phyloP scores from a whole-genome alignment of 108 stramenopile species.

The Pseudonitzschia multiseries region DNA sequence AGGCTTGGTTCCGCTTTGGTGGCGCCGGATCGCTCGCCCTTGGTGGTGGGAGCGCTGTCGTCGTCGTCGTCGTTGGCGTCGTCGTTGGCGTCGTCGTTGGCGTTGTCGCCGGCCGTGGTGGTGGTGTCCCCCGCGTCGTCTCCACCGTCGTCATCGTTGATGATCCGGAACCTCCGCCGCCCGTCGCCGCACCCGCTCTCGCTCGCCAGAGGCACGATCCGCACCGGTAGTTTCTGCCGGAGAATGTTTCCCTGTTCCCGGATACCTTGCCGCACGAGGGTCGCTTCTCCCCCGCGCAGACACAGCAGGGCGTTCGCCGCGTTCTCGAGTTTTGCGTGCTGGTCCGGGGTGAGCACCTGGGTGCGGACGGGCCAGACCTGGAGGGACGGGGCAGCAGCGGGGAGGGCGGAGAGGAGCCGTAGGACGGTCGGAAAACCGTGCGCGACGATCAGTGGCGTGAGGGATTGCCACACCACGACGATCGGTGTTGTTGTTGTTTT shows the following conservation, averaged over 20 bases:
- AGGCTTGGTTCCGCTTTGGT: not conserved
- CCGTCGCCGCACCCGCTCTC: too few relatives aligned
- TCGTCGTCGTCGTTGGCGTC: too few relatives aligned
- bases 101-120: not conserved
- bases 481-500: too few relatives aligned
- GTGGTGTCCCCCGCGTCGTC: not conserved
- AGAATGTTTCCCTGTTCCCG: constrained; percentile 36
- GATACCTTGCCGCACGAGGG: constrained; percentile 43
- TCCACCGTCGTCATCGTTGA: not conserved
- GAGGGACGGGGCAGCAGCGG: constrained; percentile 12
- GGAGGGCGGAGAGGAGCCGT: constrained; percentile 23
- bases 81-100: too few relatives aligned
- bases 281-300: constrained; percentile 31
- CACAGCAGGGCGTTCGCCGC: constrained; percentile 33
- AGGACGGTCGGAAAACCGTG: constrained; percentile 31
- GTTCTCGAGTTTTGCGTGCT: constrained; percentile 40
- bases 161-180: not conserved
- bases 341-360: constrained; percentile 22
- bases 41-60: not conserved
- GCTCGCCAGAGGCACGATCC: constrained; percentile 4
- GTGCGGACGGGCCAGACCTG: constrained; percentile 32
- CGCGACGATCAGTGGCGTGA: constrained; percentile 30
- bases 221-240: constrained; percentile 34
- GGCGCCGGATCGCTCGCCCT: not conserved
- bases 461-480: constrained; percentile 38